Conservation (phyloP, 495 filamentous ascomycete genomes). For the Daldinia childiae region DNA sequence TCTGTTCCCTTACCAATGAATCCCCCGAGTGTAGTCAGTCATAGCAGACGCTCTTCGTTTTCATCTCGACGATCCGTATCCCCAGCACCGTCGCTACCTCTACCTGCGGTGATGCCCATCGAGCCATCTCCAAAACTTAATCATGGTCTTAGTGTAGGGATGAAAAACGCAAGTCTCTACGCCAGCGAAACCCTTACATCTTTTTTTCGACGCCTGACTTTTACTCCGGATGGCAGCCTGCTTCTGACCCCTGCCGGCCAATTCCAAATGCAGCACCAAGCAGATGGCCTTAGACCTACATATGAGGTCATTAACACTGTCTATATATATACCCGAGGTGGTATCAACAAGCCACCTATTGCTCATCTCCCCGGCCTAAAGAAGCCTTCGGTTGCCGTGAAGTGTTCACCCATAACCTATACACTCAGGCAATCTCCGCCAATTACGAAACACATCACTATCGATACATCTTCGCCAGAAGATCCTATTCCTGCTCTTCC, state of each 20-base stretch:
- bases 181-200: slow-evolving; percentile 98
- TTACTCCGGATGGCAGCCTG: slow-evolving; percentile 93
- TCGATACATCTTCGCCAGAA: slow-evolving; percentile 90
- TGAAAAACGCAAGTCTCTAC: slow-evolving; percentile 89
- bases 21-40: slow-evolving; percentile 84
- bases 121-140: slow-evolving; percentile 76
- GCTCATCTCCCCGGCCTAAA: slow-evolving; percentile 98
- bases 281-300: slow-evolving; percentile 73
- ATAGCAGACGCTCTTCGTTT: slow-evolving; percentile 94
- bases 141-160: slow-evolving; percentile 65
- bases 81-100: slow-evolving; percentile 91
- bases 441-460: slow-evolving; percentile 85
- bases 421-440: slow-evolving; percentile 74
- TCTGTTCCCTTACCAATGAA: slow-evolving; percentile 95
- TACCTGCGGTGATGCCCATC: slow-evolving; percentile 96
- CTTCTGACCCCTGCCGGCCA: slow-evolving; percentile 97
- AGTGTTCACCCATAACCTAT: slow-evolving; percentile 92
- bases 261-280: slow-evolving; percentile 81
- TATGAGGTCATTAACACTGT: slow-evolving; percentile 97
- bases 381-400: slow-evolving; percentile 96
- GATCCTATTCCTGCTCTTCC: slow-evolving; percentile 84
- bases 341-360: slow-evolving; percentile 95
- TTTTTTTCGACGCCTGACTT: slow-evolving; percentile 94
- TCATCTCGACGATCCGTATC: slow-evolving; percentile 93
- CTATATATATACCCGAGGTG: slow-evolving; percentile 96